phyloP scores from a whole-genome alignment of 2,329 filamentous ascomycete species.

The Cladophialophora psammophila region DNA sequence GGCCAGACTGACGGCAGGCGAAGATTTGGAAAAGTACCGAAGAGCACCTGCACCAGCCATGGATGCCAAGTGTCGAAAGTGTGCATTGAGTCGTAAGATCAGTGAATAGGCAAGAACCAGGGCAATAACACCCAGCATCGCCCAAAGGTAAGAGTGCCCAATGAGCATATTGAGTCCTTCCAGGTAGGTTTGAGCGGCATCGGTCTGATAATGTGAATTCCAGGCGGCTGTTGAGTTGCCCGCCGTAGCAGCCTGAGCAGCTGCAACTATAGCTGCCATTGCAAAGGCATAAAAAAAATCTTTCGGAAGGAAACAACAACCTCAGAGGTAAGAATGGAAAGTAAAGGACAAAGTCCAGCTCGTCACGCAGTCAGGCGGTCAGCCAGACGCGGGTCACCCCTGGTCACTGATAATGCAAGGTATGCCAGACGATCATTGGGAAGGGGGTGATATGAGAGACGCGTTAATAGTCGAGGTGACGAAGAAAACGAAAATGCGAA shows the following conservation, averaged over 20 bases:
- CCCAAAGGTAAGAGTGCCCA: constrained; percentile 66
- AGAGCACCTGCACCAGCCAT: constrained; percentile 72
- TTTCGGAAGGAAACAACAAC: constrained; percentile 13
- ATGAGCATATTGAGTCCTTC: constrained; percentile 61
- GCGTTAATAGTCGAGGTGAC: not conserved
- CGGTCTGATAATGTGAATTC: constrained; percentile 36
- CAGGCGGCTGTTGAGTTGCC: constrained; percentile 21
- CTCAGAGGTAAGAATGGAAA: constrained; percentile 8
- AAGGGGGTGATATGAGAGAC: constrained; percentile 1
- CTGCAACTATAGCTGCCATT: constrained; percentile 13
- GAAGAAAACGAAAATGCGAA: not conserved
- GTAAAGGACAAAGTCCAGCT: constrained; percentile 25
- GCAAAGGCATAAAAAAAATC: constrained; percentile 8
- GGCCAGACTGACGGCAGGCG: constrained; percentile 66
- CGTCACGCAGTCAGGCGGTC: constrained; percentile 11
- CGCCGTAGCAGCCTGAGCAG: constrained; percentile 10
- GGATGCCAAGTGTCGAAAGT: constrained; percentile 76
- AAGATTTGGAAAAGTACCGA: constrained; percentile 73
- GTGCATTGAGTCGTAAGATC: constrained; percentile 65
- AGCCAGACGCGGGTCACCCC: not conserved
- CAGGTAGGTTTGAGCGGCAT: constrained; percentile 32
- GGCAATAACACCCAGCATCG: constrained; percentile 69
- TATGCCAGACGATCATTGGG: constrained; percentile 10
- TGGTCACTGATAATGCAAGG: constrained; percentile 15
- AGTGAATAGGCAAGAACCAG: constrained; percentile 73